Conservation (phyloP, 139 green algal species). For the Bryopsis sp. region DNA sequence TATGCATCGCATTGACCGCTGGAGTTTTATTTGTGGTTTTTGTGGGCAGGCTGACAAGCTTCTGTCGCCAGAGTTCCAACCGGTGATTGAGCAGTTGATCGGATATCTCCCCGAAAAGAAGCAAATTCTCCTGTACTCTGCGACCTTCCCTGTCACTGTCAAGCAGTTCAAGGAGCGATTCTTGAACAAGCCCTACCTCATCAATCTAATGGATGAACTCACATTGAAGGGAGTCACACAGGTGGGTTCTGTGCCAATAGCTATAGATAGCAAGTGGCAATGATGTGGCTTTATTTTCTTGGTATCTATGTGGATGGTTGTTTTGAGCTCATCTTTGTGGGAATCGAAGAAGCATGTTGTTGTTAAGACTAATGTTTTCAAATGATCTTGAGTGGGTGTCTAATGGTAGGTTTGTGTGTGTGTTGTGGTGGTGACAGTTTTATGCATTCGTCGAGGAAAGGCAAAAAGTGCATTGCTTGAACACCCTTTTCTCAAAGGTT, state of each 20-base stretch:
- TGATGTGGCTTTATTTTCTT: neutral
- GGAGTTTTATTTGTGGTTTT: too few species aligned
- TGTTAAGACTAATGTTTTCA: too few species aligned
- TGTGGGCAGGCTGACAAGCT: slow-evolving; percentile 84
- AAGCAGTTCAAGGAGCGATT: slow-evolving; percentile 97
- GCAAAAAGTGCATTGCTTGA: slow-evolving; percentile 87
- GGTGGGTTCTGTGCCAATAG: slow-evolving; percentile 25
- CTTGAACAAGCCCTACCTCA: slow-evolving; percentile 94
- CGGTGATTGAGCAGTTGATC: slow-evolving; percentile 93
- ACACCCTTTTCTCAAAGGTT: slow-evolving; percentile 94
- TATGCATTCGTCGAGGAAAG: slow-evolving; percentile 99
- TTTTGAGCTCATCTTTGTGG: too few species aligned
- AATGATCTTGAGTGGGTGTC: too few species aligned
- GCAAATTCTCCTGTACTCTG: slow-evolving; percentile 96
- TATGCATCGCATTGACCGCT: too few species aligned
- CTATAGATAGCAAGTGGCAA: neutral
- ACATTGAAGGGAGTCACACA: slow-evolving; percentile 93
- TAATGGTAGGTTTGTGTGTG: too few species aligned
- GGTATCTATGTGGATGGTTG: too few species aligned
- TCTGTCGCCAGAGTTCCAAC: slow-evolving; percentile 93
- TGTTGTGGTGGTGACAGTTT: too few species aligned
- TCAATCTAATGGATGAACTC: slow-evolving; percentile 99
- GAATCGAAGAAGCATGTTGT: too few species aligned
- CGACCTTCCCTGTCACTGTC: slow-evolving; percentile 97
- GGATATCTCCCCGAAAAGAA: slow-evolving; percentile 63